Conservation (phyloP, 148 eudicot genomes). For the Arctostaphylos glauca region DNA sequence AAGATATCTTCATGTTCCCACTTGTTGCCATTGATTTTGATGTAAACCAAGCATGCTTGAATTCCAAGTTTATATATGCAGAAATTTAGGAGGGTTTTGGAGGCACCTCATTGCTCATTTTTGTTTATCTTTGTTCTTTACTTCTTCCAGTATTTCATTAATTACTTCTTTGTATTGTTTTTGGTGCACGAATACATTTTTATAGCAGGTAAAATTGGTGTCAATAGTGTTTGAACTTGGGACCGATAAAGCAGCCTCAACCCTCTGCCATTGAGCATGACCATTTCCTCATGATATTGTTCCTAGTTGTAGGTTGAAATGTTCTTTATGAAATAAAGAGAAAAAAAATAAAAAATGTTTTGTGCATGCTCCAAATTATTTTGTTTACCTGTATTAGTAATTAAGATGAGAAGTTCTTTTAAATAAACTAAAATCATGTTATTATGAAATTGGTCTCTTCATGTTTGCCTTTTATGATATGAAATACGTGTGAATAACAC, state of each 20-base stretch:
- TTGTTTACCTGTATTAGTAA: not conserved
- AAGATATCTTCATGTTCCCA: conserved; percentile 16
- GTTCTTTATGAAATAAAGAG: not conserved
- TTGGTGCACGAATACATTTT: not conserved
- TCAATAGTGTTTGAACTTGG: not conserved
- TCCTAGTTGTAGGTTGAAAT: not conserved
- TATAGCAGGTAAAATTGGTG: not conserved
- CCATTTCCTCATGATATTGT: not conserved
- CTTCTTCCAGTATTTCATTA: not conserved
- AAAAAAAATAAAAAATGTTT: not conserved
- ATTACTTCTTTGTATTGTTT: not conserved
- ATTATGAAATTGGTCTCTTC: not conserved
- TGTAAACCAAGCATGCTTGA: not conserved
- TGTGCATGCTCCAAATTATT: not conserved
- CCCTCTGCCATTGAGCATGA: not conserved
- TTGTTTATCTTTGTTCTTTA: not conserved
- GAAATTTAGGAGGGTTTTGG: not conserved
- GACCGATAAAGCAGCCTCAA: not conserved
- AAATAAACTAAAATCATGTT: not conserved
- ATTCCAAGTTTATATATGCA: not conserved
- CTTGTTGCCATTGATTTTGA: conserved; percentile 15
- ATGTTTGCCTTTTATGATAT: not conserved
- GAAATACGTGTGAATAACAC: not conserved
- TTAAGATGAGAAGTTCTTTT: not conserved
- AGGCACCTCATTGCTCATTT: conserved; percentile 13